Percentiles rank a stretch among this genome's conserved stretches.
Evolutionary conservation across 768 basidiomycete genomes (phyloP).

Genomic region (Crucibulum laeve): DNA sequence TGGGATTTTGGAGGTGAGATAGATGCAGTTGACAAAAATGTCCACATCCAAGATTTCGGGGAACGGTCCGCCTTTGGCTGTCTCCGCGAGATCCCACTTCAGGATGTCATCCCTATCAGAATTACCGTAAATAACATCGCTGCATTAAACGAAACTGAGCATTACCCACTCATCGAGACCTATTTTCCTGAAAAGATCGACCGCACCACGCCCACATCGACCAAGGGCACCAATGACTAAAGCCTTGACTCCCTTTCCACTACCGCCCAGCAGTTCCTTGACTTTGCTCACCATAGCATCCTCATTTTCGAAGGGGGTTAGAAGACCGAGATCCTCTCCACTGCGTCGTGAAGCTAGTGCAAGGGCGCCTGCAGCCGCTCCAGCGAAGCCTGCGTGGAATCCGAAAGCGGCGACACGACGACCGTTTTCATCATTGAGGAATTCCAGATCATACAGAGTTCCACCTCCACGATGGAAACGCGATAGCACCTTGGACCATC

Average conservation of each 20-base stretch:
- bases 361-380: conserved; percentile 87
- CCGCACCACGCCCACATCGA: conserved; percentile 90
- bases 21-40: conserved; percentile 99
- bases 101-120: conserved; percentile 76
- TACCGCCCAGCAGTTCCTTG: conserved; percentile 57
- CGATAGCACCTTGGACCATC: conserved; percentile 82
- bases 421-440: conserved; percentile 78
- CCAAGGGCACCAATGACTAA: conserved; percentile 97
- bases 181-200: conserved; percentile 92
- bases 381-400: conserved; percentile 98
- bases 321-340: conserved; percentile 54
- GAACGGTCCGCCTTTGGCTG: conserved; percentile 95
- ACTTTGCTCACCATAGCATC: conserved; percentile 76
- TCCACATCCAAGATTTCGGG: conserved; percentile 93
- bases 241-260: conserved; percentile 72
- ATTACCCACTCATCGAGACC: conserved; percentile 84
- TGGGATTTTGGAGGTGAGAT: conserved; percentile 82
- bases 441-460: conserved; percentile 92
- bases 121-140: conserved; percentile 5
- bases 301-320: conserved; percentile 86
- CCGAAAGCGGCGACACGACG: conserved; percentile 97
- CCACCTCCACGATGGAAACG: conserved; percentile 85
- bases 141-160: conserved; percentile 3
- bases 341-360: conserved; percentile 67
- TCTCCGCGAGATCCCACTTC: conserved; percentile 98